phyloP scores from a whole-genome alignment of 176 grass and related monocot species.

The Zea mays region Zm-B73-REFERENCE-NAM-5.0 NC_050103.1:4965001-4965500 shows the following conservation, averaged over 20 bases:
- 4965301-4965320: too few relatives aligned
- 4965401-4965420: too few relatives aligned
- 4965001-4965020: constrained; percentile 81
- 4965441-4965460: too few relatives aligned
- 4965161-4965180: neutral
- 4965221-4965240: neutral
- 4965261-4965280: neutral
- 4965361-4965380: too few relatives aligned
- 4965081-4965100: constrained; percentile 40
- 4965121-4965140: constrained; percentile 22
- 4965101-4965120: constrained; percentile 34
- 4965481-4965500: too few relatives aligned
- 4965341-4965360: too few relatives aligned
- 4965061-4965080: constrained; percentile 58
- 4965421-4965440: too few relatives aligned
- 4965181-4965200: neutral
- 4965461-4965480: too few relatives aligned
- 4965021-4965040: constrained; percentile 57
- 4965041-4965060: constrained; percentile 63
- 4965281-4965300: neutral
- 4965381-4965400: too few relatives aligned
- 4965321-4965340: too few relatives aligned
- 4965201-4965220: neutral
- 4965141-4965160: constrained; percentile 29
- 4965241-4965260: neutral